Conservation (phyloP, 768 basidiomycete genomes). For the Boletus tylopilopsis region DNA sequence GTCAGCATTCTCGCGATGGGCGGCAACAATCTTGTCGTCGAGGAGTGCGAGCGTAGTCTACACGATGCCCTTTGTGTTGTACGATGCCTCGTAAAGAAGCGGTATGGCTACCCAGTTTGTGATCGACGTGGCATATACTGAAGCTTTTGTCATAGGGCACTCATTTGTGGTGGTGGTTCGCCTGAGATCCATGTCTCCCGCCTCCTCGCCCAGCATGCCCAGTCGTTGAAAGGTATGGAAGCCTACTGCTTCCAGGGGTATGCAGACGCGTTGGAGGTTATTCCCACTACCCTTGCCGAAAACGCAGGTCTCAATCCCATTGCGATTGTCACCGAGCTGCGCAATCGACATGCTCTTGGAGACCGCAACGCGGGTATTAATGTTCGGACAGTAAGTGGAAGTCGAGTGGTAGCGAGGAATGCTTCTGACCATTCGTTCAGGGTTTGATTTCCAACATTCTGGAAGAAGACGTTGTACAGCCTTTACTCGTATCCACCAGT, state of each 20-base stretch:
- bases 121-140: not conserved
- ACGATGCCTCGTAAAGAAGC: conserved; percentile 95
- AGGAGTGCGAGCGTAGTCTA: conserved; percentile 95
- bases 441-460: conserved; percentile 96
- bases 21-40: conserved; percentile 86
- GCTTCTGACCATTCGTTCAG: conserved; percentile 36
- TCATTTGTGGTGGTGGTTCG: conserved; percentile 95
- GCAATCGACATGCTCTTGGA: conserved; percentile 94
- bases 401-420: not conserved
- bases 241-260: conserved; percentile 99
- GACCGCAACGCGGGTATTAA: conserved; percentile 97
- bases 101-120: conserved; percentile 46
- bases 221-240: conserved; percentile 95
- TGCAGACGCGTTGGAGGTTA: conserved; percentile 96
- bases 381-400: conserved; percentile 77
- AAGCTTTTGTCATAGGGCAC: conserved; percentile 48
- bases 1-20: conserved; percentile 96
- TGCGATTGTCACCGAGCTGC: conserved; percentile 94
- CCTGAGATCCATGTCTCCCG: conserved; percentile 98
- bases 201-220: conserved; percentile 83
- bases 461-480: conserved; percentile 97
- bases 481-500: conserved; percentile 90
- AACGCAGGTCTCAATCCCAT: conserved; percentile 98
- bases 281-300: conserved; percentile 95
- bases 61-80: conserved; percentile 99